These are phyloP conservation scores for Agaricus blazei DNA, from an alignment of 768 basidiomycete genomes.

Conservation along the genomic window DNA sequence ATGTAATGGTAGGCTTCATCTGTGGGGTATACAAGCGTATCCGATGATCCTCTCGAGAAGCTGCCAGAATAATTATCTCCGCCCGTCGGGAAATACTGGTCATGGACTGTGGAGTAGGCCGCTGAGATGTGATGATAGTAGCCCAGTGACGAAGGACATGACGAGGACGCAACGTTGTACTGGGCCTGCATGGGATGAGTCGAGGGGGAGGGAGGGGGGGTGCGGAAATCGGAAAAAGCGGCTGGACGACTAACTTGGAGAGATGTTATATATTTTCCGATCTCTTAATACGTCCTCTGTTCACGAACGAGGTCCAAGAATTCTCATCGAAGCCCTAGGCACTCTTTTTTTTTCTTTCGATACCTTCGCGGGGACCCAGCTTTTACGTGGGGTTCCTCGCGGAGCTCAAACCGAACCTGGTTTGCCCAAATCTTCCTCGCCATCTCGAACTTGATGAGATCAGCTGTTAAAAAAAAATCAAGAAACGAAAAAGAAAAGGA, in stretches of 20 bases:
- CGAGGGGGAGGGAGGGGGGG: no score
- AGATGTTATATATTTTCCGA: conserved; percentile 42
- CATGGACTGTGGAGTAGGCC: conserved; percentile 18
- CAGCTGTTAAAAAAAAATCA: conserved; percentile 15
- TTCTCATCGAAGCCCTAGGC: conserved; percentile 34
- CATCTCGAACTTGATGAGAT: conserved; percentile 23
- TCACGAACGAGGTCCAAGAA: conserved; percentile 35
- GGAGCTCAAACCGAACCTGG: conserved; percentile 34
- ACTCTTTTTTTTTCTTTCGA: conserved; percentile 35
- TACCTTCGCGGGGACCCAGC: conserved; percentile 30
- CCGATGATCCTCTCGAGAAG: conserved; percentile 51
- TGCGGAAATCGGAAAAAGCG: conserved; percentile 24
- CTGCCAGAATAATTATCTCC: conserved; percentile 27
- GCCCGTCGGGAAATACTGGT: conserved; percentile 27
- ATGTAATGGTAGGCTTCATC: conserved; percentile 39
- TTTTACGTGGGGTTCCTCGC: conserved; percentile 37
- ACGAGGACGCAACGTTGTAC: conserved; percentile 22
- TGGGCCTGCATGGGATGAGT: conserved; percentile 32
- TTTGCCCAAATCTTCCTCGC: conserved; percentile 24
- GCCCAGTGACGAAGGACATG: conserved; percentile 20
- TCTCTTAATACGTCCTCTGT: conserved; percentile 34
- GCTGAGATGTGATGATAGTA: conserved; percentile 20
- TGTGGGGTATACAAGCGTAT: conserved; percentile 27
- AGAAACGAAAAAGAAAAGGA: no score
- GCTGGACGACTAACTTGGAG: conserved; percentile 25